phyloP scores from a whole-genome alignment of 1,284 basidiomycete genomes.

The Trametes sp. region DNA sequence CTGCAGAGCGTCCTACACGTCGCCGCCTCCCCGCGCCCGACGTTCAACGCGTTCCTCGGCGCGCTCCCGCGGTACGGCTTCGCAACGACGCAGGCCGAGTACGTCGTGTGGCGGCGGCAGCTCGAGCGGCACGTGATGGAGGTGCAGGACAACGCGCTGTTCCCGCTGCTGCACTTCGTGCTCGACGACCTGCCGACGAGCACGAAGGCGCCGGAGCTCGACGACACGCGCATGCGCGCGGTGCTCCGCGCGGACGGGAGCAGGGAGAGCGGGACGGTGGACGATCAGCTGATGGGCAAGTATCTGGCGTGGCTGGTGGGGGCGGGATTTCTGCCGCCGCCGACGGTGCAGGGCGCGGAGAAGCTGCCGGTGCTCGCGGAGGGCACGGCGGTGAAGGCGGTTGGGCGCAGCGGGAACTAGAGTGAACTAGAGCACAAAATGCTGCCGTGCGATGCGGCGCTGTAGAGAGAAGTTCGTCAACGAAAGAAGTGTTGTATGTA shows the following conservation, averaged over 20 bases:
- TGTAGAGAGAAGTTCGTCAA: background rate
- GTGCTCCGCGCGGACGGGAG: constrained; percentile 60
- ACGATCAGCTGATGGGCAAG: constrained; percentile 79
- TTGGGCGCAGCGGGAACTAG: constrained; percentile 54
- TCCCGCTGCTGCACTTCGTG: constrained; percentile 97
- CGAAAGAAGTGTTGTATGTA: constrained; percentile 1
- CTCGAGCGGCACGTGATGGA: constrained; percentile 97
- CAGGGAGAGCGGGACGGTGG: constrained; percentile 70
- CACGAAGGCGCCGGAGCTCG: constrained; percentile 93
- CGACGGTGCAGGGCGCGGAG: constrained; percentile 48
- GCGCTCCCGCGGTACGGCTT: constrained; percentile 87
- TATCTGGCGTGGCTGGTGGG: constrained; percentile 96
- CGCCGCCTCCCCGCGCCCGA: constrained; percentile 85
- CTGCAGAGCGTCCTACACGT: constrained; percentile 85
- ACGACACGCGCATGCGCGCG: constrained; percentile 84
- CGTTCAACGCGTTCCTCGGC: constrained; percentile 90
- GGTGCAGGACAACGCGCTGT: constrained; percentile 94
- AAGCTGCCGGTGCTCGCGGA: constrained; percentile 52
- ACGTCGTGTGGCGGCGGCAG: constrained; percentile 90
- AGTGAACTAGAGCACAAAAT: background rate
- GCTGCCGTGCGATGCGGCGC: background rate
- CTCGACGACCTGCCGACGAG: constrained; percentile 96
- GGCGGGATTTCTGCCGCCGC: constrained; percentile 85
- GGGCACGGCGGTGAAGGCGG: constrained; percentile 46
- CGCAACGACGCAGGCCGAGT: constrained; percentile 81